A percentile compares a stretch with the other conserved stretches of the same genome.
phyloP scores from a whole-genome alignment of 768 basidiomycete genomes.

The Rhodotorula taiwanensis region DNA sequence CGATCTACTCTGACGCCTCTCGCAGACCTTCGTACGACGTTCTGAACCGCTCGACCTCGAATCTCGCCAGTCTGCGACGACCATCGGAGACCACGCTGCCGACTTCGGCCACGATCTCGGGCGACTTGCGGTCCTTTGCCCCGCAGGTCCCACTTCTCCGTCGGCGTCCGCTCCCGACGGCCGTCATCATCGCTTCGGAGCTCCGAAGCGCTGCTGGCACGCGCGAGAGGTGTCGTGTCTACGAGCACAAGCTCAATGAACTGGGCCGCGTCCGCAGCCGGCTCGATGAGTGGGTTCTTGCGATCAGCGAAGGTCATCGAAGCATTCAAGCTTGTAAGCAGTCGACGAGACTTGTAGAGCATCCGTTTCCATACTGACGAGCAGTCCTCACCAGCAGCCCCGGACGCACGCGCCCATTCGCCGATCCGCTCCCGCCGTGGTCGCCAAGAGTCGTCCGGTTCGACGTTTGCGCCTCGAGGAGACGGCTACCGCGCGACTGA shows the following conservation, averaged over 20 bases:
- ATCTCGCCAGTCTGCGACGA: background rate
- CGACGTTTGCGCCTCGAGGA: constrained; percentile 22
- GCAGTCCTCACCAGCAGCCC: background rate
- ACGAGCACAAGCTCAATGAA: constrained; percentile 77
- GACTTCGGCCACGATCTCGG: background rate
- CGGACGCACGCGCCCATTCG: background rate
- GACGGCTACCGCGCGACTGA: constrained; percentile 24
- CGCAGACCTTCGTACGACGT: no score
- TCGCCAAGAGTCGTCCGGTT: constrained; percentile 19
- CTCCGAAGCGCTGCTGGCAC: constrained; percentile 54
- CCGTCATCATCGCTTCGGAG: constrained; percentile 48
- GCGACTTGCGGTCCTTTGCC: background rate
- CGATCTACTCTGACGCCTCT: background rate
- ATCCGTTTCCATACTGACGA: no score
- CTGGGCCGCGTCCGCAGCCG: constrained; percentile 68
- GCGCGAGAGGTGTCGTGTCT: constrained; percentile 63
- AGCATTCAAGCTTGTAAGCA: no score
- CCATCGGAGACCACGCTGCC: background rate
- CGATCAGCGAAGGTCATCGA: constrained; percentile 42
- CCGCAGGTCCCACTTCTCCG: constrained; percentile 17
- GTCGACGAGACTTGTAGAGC: no score
- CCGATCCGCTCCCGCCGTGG: background rate
- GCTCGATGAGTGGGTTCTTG: constrained; percentile 64
- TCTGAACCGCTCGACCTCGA: no score
- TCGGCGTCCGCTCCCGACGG: constrained; percentile 56